A percentile compares a stretch with the other conserved stretches of the same genome.
phyloP scores from a whole-genome alignment of 495 filamentous ascomycete species.

The Penicillium turbatum region DNA sequence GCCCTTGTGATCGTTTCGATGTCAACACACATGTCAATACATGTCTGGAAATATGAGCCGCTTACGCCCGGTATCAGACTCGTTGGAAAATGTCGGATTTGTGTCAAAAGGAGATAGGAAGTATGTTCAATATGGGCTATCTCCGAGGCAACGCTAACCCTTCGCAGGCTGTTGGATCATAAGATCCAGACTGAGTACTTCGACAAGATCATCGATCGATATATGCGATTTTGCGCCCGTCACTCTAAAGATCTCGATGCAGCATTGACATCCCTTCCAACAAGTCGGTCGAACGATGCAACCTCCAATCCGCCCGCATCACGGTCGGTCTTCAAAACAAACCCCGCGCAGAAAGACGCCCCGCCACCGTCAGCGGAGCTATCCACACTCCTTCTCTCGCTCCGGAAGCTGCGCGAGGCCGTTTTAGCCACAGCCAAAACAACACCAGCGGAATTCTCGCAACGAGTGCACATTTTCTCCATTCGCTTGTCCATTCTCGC shows the following conservation, averaged over 20 bases:
- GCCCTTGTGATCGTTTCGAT: no score
- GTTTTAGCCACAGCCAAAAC: slow-evolving; percentile 62
- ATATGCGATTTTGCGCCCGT: slow-evolving; percentile 79
- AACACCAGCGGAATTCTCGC: slow-evolving; percentile 57
- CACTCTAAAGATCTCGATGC: slow-evolving; percentile 65
- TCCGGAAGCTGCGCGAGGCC: slow-evolving; percentile 89
- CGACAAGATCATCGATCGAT: slow-evolving; percentile 76
- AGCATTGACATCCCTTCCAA: slow-evolving; percentile 64
- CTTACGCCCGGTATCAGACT: slow-evolving; percentile 68
- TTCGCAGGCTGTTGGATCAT: slow-evolving; percentile 65
- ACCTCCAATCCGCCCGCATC: slow-evolving; percentile 39
- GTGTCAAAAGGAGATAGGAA: slow-evolving; percentile 84
- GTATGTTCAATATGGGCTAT: slow-evolving; percentile 32
- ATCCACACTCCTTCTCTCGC: slow-evolving; percentile 60
- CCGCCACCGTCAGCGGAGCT: slow-evolving; percentile 49
- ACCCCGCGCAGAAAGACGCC: slow-evolving; percentile 19
- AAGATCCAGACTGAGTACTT: slow-evolving; percentile 80
- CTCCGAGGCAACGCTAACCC: slow-evolving; percentile 4
- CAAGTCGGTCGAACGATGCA: slow-evolving; percentile 38
- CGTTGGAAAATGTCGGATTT: slow-evolving; percentile 71
- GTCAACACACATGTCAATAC: slow-evolving; percentile 15
- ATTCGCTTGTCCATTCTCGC: slow-evolving; percentile 76
- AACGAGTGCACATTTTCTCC: slow-evolving; percentile 72
- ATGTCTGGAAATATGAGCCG: slow-evolving; percentile 49
- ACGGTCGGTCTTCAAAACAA: slow-evolving; percentile 18